Conservation (phyloP, 495 filamentous ascomycete species). For the Trichoderma reesei region DNA sequence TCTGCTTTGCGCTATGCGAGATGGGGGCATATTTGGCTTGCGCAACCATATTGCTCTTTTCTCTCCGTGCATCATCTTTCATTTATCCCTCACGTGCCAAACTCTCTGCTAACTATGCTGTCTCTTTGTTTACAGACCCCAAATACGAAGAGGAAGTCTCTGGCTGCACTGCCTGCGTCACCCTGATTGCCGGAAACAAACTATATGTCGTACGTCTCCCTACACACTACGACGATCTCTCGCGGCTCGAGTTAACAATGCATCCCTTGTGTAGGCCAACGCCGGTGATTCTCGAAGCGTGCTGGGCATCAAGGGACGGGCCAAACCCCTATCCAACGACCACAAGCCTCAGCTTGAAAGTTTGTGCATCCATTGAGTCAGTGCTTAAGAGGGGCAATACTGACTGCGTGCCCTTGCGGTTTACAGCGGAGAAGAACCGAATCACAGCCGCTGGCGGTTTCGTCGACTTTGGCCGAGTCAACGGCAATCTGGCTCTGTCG, state of each 20-base stretch:
- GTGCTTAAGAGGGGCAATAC: constrained; percentile 3
- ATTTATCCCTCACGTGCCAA: not conserved
- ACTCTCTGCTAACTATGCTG: not conserved
- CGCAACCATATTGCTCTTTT: not conserved
- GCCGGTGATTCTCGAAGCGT: constrained; percentile 93
- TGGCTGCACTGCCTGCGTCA: constrained; percentile 89
- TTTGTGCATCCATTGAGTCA: constrained; percentile 22
- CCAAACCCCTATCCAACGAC: constrained; percentile 93
- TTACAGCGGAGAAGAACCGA: constrained; percentile 82
- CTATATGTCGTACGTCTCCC: constrained; percentile 75
- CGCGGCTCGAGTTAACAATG: constrained; percentile 18
- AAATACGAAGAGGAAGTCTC: constrained; percentile 97
- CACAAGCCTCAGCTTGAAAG: constrained; percentile 99
- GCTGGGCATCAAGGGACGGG: constrained; percentile 87
- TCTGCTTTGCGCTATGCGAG: constrained; percentile 14
- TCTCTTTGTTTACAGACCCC: constrained; percentile 53
- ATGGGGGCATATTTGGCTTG: constrained; percentile 13
- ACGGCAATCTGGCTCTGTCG: constrained; percentile 95
- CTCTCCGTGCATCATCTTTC: not conserved
- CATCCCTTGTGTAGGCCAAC: constrained; percentile 68
- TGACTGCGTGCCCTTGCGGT: constrained; percentile 12
- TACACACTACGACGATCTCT: not conserved
- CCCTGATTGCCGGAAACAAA: constrained; percentile 77
- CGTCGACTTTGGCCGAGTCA: constrained; percentile 96
- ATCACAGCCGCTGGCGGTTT: constrained; percentile 95